Base-by-base conservation (phyloP, 768 basidiomycete genomes). In the Mycena rebaudengoi region DNA sequence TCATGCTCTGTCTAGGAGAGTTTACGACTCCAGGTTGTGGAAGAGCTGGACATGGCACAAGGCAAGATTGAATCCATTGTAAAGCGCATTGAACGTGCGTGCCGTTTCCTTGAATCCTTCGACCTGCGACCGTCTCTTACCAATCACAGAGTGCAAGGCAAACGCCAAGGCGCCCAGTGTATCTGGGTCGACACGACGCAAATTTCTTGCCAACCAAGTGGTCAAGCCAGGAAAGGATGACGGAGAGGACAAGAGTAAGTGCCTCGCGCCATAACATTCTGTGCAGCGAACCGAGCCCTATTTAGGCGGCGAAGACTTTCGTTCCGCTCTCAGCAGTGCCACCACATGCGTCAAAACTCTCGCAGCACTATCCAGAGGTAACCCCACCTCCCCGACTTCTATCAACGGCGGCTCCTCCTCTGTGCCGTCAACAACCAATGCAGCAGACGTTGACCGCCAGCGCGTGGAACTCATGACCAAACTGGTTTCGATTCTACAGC, bases 11-110 rank as follows among this genome's bases (percentile, higher is more conserved):
- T 29, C 1, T 67, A 91, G 87, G 89, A 87, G 59, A 78, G 79
- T n/a, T 84, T 94, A 67, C 85, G 92, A 33, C 74, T 79, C 20
- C 85, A 91, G 78, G 91, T 96, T 25, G 86, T 92, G 74, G 84
- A 86, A 0, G 94, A 96, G 74, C 80, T 98, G 25, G 86, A 87
- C 40, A 88, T 86, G 73, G 92, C 95, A 2, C 86, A 86, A 58
- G 82, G 78, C 58, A 92, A 89, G 76, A 96, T 97, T 28, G 84
- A 84, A 28, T 75, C 82, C 16, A 85, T 98, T 29, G 84, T 80
- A 32, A 86, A 82, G 71, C 82, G 76, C 30, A 85, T 94, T 32
- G 86, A 88, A 21, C 88, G 67, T 71, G 84, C 76, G 13, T 41
- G 28, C 25, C 18, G 41, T 39, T 37, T 45, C 44, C 18, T 53